Conservation (phyloP, 1,284 basidiomycete species). For the Naganishia sp. region DNA sequence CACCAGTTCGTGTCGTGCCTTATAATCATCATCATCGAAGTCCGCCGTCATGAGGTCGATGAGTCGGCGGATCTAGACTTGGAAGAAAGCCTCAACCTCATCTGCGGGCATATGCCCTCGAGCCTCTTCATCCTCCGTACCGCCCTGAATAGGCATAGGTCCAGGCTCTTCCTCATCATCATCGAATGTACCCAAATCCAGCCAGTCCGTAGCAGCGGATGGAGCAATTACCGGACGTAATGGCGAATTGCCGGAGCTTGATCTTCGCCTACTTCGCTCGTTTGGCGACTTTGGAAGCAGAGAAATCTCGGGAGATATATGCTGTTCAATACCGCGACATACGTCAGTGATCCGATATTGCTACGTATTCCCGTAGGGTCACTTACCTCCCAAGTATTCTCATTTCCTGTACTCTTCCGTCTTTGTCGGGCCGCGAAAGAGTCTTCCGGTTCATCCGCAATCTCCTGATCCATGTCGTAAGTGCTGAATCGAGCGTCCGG, state of each 20-base stretch:
- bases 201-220: slow-evolving; percentile 66
- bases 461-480: slow-evolving; percentile 61
- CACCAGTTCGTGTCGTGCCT: background rate
- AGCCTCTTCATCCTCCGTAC: slow-evolving; percentile 49
- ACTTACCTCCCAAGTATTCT: slow-evolving; percentile 91
- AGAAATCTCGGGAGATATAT: slow-evolving; percentile 90
- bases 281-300: slow-evolving; percentile 84
- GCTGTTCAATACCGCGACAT: slow-evolving; percentile 63
- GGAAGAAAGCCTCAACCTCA: slow-evolving; percentile 51
- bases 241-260: slow-evolving; percentile 66
- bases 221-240: slow-evolving; percentile 78
- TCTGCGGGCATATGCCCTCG: slow-evolving; percentile 50
- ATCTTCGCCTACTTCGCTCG: slow-evolving; percentile 65
- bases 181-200: slow-evolving; percentile 63
- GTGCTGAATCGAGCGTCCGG: slow-evolving; percentile 67
- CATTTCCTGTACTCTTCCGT: slow-evolving; percentile 61
- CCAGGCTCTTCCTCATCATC: slow-evolving; percentile 66
- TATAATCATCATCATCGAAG: background rate
- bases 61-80: slow-evolving; percentile 1
- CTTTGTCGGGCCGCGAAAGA: slow-evolving; percentile 61
- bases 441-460: slow-evolving; percentile 60
- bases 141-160: slow-evolving; percentile 63
- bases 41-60: background rate
- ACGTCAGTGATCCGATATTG: background rate
- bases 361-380: background rate